Evolutionary conservation across 2,329 filamentous ascomycete genomes (phyloP).

Genomic region (Hymenoscyphus salicellus): DNA sequence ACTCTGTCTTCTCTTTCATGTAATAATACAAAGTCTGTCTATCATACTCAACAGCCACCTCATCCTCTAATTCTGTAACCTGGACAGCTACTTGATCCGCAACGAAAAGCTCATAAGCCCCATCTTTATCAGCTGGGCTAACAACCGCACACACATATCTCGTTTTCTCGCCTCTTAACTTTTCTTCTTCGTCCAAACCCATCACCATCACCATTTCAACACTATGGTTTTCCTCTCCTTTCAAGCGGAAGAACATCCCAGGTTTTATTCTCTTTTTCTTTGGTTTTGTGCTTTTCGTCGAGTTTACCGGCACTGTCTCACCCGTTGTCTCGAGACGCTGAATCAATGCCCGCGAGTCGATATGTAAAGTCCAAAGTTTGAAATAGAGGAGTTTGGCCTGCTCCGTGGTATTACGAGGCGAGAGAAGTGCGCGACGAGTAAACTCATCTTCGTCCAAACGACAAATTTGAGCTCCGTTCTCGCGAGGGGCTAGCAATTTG

Average conservation of each 20-base stretch:
- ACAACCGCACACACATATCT: neutral
- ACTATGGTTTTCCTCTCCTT: no score
- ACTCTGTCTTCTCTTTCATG: conserved; percentile 4
- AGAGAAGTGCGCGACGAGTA: conserved; percentile 41
- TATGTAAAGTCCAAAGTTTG: conserved; percentile 45
- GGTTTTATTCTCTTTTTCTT: no score
- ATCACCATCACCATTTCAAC: neutral
- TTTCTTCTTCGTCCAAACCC: neutral
- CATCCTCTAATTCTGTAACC: neutral
- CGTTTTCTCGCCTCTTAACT: neutral
- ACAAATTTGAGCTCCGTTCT: conserved; percentile 43
- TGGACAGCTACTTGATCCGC: neutral
- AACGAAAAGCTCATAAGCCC: neutral
- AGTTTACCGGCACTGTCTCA: no score
- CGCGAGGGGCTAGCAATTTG: conserved; percentile 40
- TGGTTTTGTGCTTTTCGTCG: no score
- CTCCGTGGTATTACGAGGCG: conserved; percentile 36
- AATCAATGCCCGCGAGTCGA: conserved; percentile 36
- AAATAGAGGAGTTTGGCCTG: conserved; percentile 43
- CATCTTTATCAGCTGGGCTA: neutral
- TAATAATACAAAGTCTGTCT: conserved; percentile 44
- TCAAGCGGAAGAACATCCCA: no score
- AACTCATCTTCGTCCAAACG: conserved; percentile 42
- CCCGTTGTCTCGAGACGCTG: no score
- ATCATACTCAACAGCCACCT: conserved; percentile 33